Evolutionary conservation across 345 rosid genomes (phyloP), one percentile per base, ranked within the genome.

Genomic region (Hypericum perforatum): DNA sequence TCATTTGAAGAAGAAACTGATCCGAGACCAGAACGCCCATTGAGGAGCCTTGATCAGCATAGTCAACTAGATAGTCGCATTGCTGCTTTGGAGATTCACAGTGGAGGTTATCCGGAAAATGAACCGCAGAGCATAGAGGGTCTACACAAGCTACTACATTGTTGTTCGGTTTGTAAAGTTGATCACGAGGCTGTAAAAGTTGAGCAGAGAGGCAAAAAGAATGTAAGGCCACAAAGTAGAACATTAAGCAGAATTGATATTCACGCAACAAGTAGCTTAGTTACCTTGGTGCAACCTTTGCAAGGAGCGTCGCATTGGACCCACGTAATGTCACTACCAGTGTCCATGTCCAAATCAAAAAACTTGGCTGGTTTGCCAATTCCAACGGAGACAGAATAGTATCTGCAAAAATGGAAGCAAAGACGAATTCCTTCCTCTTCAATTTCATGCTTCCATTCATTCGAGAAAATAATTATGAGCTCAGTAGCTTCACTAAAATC

Each of bases 241-340:
- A 1, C 14, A 50, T 12, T 14, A 7, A 10, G n/a, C 43, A 40
- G 47, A 9, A 52, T 22, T 22, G 32, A 22, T 22, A 65, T 36
- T 42, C 39, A 36, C 0, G 37, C 11, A 5, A 7, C 0, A 4
- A 8, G 38, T 11, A 40, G 4, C n/a, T 15, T 40, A 15, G 45
- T 55, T 67, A 91, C 98, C 98, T 62, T 62, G 9, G 84, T 82
- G 82, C 98, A 91, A 15, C 90, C 76, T 2, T 16, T 72, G 64
- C 98, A 91, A 22, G 98, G 96, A 38, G 95, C 98, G 79, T 87
- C 87, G 59, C 98, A 91, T 52, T 91, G 95, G 49, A 91, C 84
- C 98, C 98, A 91, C 59, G 96, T 85, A 38, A 87, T 77, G 59
- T 91, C 98, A 64, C 98, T 87, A 9, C 98, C 98, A 10, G 96